These are phyloP conservation scores for Erythrobasidium yunnanense DNA, from an alignment of 768 basidiomycete species.

Conservation along the genomic window DNA sequence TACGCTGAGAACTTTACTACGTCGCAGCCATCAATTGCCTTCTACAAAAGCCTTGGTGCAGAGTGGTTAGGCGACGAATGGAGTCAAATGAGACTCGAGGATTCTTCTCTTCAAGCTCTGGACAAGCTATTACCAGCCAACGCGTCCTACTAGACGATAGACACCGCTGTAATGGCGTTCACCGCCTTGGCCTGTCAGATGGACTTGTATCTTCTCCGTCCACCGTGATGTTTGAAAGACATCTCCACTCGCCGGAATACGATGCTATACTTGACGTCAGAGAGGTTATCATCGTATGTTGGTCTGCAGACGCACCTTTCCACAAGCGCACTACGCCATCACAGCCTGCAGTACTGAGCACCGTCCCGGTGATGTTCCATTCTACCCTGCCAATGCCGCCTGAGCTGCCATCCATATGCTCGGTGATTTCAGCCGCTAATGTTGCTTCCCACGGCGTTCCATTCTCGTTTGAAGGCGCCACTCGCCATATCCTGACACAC, in stretches of 20 bases:
- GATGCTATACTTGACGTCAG: not conserved
- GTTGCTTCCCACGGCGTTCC: constrained; percentile 57
- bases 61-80: constrained; percentile 21
- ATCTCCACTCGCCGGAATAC: not conserved
- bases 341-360: constrained; percentile 71
- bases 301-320: constrained; percentile 49
- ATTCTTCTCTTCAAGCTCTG: not conserved
- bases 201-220: not conserved
- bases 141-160: not conserved
- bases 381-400: constrained; percentile 50
- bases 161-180: not conserved
- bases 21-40: constrained; percentile 28
- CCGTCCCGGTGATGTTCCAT: constrained; percentile 77
- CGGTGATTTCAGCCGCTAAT: constrained; percentile 75
- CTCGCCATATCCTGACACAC: constrained; percentile 76
- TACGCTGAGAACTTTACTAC: too few relatives aligned
- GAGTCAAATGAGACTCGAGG: constrained; percentile 16
- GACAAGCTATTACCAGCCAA: constrained; percentile 14
- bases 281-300: not conserved
- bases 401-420: constrained; percentile 38
- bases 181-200: not conserved
- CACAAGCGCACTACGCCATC: constrained; percentile 70
- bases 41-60: constrained; percentile 20
- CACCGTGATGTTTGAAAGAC: not conserved
- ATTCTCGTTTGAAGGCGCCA: constrained; percentile 49